Evolutionary conservation across 2,329 filamentous ascomycete genomes (phyloP).

Genomic region (Neophaeococcomyces aloes): DNA sequence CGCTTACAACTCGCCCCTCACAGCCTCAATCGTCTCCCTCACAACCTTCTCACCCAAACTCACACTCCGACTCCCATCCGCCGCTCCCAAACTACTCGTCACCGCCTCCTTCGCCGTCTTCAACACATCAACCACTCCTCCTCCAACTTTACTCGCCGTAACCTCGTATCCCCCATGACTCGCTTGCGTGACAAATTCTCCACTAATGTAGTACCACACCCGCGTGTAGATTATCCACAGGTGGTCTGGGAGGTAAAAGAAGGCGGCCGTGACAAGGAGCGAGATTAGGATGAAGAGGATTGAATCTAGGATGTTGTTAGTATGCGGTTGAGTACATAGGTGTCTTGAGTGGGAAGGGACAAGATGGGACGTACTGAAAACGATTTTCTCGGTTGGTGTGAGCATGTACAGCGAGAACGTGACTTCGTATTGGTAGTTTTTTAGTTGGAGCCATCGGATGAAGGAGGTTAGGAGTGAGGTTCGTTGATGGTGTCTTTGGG

Average conservation of each 20-base stretch:
- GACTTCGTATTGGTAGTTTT: conserved; percentile 97
- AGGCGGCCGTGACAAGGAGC: conserved; percentile 74
- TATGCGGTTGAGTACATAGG: too few species aligned
- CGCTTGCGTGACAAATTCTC: conserved; percentile 45
- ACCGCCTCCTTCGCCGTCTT: conserved; percentile 1
- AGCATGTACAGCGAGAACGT: conserved; percentile 97
- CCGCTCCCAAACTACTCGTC: not conserved
- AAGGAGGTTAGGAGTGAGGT: conserved; percentile 38
- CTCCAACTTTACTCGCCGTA: too few species aligned
- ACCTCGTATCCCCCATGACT: too few species aligned
- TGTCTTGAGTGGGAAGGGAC: not conserved
- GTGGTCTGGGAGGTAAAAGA: conserved; percentile 90
- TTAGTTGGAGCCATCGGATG: conserved; percentile 79
- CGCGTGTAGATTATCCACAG: conserved; percentile 70
- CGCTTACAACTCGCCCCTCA: conserved; percentile 4
- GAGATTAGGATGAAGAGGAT: conserved; percentile 82
- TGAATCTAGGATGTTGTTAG: conserved; percentile 51
- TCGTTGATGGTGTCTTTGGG: conserved; percentile 23
- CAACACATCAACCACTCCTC: not conserved
- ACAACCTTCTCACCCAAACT: too few species aligned
- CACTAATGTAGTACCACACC: conserved; percentile 89
- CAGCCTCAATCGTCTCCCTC: not conserved
- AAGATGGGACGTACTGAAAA: conserved; percentile 66
- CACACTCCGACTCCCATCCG: too few species aligned
- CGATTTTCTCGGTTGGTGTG: conserved; percentile 88